Conservation (phyloP, 192 early-diverging fungal species). For the Backusella liffmaniae region DNA sequence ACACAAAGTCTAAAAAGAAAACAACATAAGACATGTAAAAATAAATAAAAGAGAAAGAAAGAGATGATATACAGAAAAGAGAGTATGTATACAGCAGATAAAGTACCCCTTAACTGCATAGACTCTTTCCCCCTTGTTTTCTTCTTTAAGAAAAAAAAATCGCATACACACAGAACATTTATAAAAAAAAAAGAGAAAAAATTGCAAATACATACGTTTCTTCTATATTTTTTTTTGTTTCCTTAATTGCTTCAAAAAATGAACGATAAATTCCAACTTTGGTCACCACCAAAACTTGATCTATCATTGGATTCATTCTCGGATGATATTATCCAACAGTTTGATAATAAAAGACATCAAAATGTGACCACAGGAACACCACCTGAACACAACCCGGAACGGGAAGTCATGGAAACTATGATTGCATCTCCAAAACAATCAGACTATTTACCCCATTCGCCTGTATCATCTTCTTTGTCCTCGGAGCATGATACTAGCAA, state of each 20-base stretch:
- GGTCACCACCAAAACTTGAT: slow-evolving; percentile 12
- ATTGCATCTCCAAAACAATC: background rate
- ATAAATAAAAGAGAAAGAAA: background rate
- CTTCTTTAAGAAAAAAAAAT: background rate
- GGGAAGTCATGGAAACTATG: background rate
- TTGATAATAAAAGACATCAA: slow-evolving; percentile 1
- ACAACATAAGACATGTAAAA: background rate
- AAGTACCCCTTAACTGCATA: background rate
- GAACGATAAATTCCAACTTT: slow-evolving; percentile 4
- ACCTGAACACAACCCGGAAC: background rate
- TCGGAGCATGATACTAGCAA: background rate
- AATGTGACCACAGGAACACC: background rate
- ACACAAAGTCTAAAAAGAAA: background rate
- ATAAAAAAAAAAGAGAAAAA: background rate
- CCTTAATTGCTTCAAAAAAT: background rate
- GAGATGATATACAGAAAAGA: background rate
- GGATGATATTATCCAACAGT: slow-evolving; percentile 2
- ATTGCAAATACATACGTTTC: background rate
- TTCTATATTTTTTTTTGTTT: background rate
- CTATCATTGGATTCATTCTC: slow-evolving; percentile 13
- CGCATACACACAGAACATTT: background rate
- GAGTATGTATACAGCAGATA: background rate
- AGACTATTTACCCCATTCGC: background rate
- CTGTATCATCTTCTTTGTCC: background rate
- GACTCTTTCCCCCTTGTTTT: background rate